Evolutionary conservation across 306 rosid species (phyloP).

Genomic region (Castanopsis chinensis): DNA sequence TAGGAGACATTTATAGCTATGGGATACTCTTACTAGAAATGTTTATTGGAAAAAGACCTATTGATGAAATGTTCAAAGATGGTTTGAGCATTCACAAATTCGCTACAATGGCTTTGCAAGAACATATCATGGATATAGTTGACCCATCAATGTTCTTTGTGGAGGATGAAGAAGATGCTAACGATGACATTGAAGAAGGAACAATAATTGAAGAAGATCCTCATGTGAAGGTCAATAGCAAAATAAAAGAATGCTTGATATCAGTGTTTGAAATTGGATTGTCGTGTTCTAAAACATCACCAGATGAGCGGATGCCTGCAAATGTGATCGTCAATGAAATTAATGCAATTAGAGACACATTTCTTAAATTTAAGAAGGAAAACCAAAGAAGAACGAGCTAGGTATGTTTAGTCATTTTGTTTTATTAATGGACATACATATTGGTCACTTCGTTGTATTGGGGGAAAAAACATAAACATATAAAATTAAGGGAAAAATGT

Average conservation of each 20-base stretch:
- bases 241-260: conserved; percentile 34
- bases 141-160: too few relatives aligned
- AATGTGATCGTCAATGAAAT: conserved; percentile 31
- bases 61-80: too few relatives aligned
- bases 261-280: conserved; percentile 44
- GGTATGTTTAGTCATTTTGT: neutral
- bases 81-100: too few relatives aligned
- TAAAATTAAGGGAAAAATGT: too few relatives aligned
- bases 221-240: neutral
- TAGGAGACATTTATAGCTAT: too few relatives aligned
- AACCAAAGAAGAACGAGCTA: too few relatives aligned
- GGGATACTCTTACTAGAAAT: too few relatives aligned
- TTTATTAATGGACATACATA: neutral
- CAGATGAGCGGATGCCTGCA: conserved; percentile 29
- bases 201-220: conserved; percentile 10
- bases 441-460: too few relatives aligned
- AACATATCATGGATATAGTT: too few relatives aligned
- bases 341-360: conserved; percentile 15
- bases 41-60: too few relatives aligned
- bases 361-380: neutral
- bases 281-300: conserved; percentile 37
- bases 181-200: conserved; percentile 15
- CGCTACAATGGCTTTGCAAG: too few relatives aligned
- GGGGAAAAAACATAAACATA: too few relatives aligned
- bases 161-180: neutral